Percentiles rank a stretch among this genome's conserved stretches.
Evolutionary conservation across 805 yeast genomes (phyloP).

Genomic region (Komagataella pseudopastoris): DNA sequence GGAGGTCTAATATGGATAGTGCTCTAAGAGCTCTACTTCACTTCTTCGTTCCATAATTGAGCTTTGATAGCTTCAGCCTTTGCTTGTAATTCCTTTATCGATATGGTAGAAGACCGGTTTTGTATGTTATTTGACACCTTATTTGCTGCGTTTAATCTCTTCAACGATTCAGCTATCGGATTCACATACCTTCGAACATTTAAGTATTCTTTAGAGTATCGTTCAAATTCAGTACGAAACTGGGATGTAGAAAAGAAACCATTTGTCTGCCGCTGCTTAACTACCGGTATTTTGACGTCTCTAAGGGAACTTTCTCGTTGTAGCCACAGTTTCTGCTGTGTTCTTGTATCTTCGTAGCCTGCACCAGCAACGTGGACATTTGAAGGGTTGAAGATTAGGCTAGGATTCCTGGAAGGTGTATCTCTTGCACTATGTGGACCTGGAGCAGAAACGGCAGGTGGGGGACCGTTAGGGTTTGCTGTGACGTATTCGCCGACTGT

Average conservation of each 20-base stretch:
- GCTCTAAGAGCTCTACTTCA: slow-evolving; percentile 4
- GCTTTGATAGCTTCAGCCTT: neutral
- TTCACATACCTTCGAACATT: slow-evolving; percentile 57
- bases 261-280: slow-evolving; percentile 11
- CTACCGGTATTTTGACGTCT: slow-evolving; percentile 28
- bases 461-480: neutral
- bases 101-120: neutral
- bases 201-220: slow-evolving; percentile 60
- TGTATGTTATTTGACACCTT: slow-evolving; percentile 1
- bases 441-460: neutral
- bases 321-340: slow-evolving; percentile 76
- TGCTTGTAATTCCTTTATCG: neutral
- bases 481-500: neutral
- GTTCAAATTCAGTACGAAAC: slow-evolving; percentile 64
- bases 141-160: slow-evolving; percentile 25
- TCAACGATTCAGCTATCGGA: slow-evolving; percentile 54
- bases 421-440: neutral
- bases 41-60: neutral
- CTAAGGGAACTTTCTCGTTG: slow-evolving; percentile 64
- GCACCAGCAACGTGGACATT: neutral
- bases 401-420: neutral
- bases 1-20: slow-evolving; percentile 75
- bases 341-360: slow-evolving; percentile 42
- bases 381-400: neutral
- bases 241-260: slow-evolving; percentile 34